Base-by-base conservation (phyloP, 108 stramenopile genomes). In the Cylindrotheca fusiformis region DNA sequence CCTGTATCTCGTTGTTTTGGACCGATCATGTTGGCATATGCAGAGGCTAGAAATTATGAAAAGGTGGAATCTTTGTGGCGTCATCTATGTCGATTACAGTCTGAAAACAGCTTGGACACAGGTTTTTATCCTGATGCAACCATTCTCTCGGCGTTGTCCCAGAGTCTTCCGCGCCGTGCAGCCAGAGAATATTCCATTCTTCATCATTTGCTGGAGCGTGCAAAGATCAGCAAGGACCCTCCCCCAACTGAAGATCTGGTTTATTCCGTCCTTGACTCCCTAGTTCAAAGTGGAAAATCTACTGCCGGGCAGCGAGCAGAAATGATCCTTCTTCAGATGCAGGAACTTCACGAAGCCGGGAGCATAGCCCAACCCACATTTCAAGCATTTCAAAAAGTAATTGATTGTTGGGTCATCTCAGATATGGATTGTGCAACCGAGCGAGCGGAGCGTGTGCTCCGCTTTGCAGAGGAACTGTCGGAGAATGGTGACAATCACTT, bases 381-480 rank as follows among this genome's bases (percentile, higher is more conserved):
- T 50, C 51, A 55, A 32, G 54, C 60, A 5, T 67, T 67, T 54
- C 58, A 66, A 25, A 74, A 67, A 28, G 72, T 67, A 19, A 57
- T 74, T 28, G 29, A 57, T 45, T 74, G 65, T 33, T 76, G 68
- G 75, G 30, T 52, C 10, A 69, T 68, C 12, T 69, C 75, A 17
- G 14, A 31, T 17, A 54, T 60, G 6, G 41, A 36, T n/a, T 52
- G 66, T 30, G 54, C 63, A 12, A 58, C 60, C n/a, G 52, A 68
- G 25, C 61, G 63, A 5, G 68, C 63, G 32, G 58, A 69, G 32
- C 46, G 51, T 23, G 29, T 69, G 21, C 44, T 76, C 45, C 3
- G 25, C 3, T 26, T 72, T 12, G 71, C 71, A 19, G 57, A 72
- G 25, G 22, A 32, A 8, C 46, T 72, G 44, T 23, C 63, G 23